A percentile compares a stretch with the other conserved stretches of the same genome.
Conservation (phyloP, 352 stramenopile species). For the Phytophthora pistaciae region DNA sequence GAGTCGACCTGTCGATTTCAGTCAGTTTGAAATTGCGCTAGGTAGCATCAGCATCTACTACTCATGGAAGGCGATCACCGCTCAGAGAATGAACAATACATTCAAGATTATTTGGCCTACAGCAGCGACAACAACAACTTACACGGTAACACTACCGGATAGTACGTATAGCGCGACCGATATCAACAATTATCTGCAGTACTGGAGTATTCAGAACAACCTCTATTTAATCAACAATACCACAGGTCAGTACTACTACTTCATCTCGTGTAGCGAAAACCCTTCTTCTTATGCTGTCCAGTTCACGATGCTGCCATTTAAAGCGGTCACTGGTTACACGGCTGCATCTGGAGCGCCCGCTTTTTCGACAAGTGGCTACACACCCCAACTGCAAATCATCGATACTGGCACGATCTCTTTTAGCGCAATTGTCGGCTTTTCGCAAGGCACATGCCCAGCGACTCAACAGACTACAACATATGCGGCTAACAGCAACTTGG, state of each 20-base stretch:
- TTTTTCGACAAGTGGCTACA: not conserved
- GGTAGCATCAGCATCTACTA: slow-evolving; percentile 4
- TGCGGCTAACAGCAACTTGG: too few species aligned
- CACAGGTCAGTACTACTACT: slow-evolving; percentile 30
- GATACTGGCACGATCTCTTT: not conserved
- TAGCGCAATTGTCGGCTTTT: not conserved
- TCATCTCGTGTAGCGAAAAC: slow-evolving; percentile 28
- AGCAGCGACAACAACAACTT: slow-evolving; percentile 27
- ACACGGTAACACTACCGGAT: slow-evolving; percentile 30
- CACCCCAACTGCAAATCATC: not conserved
- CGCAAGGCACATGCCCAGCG: not conserved
- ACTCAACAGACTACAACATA: not conserved
- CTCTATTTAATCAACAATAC: slow-evolving; percentile 34
- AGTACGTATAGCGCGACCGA: slow-evolving; percentile 29
- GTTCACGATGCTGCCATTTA: not conserved
- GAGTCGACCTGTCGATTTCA: not conserved
- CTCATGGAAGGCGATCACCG: slow-evolving; percentile 3
- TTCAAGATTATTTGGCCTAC: slow-evolving; percentile 40
- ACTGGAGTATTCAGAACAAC: slow-evolving; percentile 38
- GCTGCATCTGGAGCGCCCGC: not conserved
- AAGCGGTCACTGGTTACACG: not conserved
- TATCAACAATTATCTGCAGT: slow-evolving; percentile 36
- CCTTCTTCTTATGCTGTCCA: slow-evolving; percentile 20
- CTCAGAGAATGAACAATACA: not conserved
- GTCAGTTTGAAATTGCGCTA: slow-evolving; percentile 2